Percentiles rank a stretch among this genome's conserved stretches.
phyloP scores from a whole-genome alignment of 257 asterid species.

The Petrea volubilis region DNA sequence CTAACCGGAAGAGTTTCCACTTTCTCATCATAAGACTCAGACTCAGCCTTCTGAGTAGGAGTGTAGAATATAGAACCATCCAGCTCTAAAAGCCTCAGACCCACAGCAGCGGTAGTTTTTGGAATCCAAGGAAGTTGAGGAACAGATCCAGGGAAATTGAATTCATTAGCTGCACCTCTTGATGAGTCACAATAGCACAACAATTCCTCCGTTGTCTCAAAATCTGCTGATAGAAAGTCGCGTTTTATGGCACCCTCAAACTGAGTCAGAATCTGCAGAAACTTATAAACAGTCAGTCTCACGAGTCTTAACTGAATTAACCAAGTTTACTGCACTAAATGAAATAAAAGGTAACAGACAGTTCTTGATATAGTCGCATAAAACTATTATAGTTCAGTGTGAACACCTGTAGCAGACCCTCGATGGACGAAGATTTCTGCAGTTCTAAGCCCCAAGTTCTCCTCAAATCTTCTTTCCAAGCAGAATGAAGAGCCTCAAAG shows the following conservation, averaged over 20 bases:
- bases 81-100: conserved; percentile 87
- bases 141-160: conserved; percentile 37
- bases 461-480: conserved; percentile 82
- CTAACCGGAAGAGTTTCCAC: conserved; percentile 71
- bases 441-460: conserved; percentile 74
- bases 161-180: conserved; percentile 38
- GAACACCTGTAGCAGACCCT: conserved; percentile 77
- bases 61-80: conserved; percentile 69
- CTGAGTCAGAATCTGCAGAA: conserved; percentile 67
- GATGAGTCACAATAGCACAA: conserved; percentile 51
- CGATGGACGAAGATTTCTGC: conserved; percentile 56
- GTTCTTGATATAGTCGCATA: conserved; percentile 6
- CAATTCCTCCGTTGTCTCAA: conserved; percentile 89
- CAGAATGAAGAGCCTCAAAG: conserved; percentile 67
- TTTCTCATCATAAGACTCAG: conserved; percentile 47
- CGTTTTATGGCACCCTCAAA: conserved; percentile 78
- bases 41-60: conserved; percentile 59
- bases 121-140: conserved; percentile 95
- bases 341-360: neutral
- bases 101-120: conserved; percentile 79
- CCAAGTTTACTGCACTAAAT: too few species aligned
- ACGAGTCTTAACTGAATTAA: neutral
- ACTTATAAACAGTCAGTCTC: neutral
- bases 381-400: neutral
- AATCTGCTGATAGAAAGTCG: conserved; percentile 64